Evolutionary conservation across 2,329 filamentous ascomycete genomes (phyloP), one percentile per base, ranked within the genome.

Genomic region (Calcarisporium arbuscula): DNA sequence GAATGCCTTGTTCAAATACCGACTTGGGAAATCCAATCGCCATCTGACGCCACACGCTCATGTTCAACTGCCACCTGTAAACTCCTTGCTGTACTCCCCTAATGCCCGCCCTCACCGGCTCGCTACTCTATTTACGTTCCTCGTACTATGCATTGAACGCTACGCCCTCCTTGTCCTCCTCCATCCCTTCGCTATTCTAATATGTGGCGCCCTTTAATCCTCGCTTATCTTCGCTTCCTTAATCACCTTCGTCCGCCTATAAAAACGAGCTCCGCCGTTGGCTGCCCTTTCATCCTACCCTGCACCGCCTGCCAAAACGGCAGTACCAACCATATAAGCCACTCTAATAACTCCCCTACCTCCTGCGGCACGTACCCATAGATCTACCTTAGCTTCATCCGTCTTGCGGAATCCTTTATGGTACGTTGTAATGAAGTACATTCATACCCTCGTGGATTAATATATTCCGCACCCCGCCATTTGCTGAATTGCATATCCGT

Each of bases 311-410:
- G 27, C 33, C 25, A 29, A 39, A 39, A 43, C 32, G 34, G 47
- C 32, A 50, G 35, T 27, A 45, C 42, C 23, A 49, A 41, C 47
- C 36, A 53, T n/a, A 51, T 35, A 40, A 51, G 51, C 32, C 36
- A 47, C 37, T 51, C 37, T 12, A 49, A 25, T 19, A 51, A 45
- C 41, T 48, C 43, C 16, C 42, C 39, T 6, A 50, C 41, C 36
- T 51, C 46, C 11, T 34, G 36, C 28, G 41, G 42, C 35, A 54
- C 38, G 45, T 50, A 54, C 18, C 42, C 34, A 37, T 53, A 32
- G 28, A 53, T 48, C 6, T n/a, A 51, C 39, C 41, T 53, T 52
- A n/a, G 35, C 40, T 21, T 47, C 36, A 10, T 40, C 36, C 14
- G 35, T 47, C 15, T 37, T 46, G 10, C 32, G 23, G 38, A 46